Base-by-base conservation (phyloP, 495 filamentous ascomycete species). In the Penicillium maclennaniae region DNA sequence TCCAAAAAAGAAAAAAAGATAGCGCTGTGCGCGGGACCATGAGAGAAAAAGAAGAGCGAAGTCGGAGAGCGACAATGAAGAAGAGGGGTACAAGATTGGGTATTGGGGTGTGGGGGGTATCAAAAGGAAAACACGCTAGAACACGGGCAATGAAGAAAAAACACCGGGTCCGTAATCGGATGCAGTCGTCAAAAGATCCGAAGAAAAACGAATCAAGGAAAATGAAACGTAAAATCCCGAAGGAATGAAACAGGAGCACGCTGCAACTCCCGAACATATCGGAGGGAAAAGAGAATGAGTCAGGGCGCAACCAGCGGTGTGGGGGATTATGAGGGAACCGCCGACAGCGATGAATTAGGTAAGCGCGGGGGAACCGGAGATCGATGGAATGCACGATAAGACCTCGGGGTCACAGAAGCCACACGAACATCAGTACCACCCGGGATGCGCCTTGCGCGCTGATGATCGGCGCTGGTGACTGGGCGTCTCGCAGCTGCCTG, bases 291-390 rank as follows among this genome's bases (percentile, higher is more conserved):
- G n/a, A 20, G 48, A 48, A 55, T 60, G 60, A 65, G 63, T 63
- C 60, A 63, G 46, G 49, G 53, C 20, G 42, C 43, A 65, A 66
- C 36, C 46, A 59, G 60, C 60, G 62, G 62, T 66, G 62, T 45
- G 43, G 50, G 28, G 31, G 49, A 27, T 55, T 57, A 44, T 60
- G 62, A 59, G 43, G 46, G 55, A 64, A 67, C 53, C 63, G 63
- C 61, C 55, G 51, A 55, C 58, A 62, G 55, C 61, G 61, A 57
- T 0, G 28, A 51, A 66, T 67, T 65, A 67, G 58, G 63, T 64
- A 62, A 67, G 63, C 61, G 61, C 63, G 61, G 61, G 63, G 57
- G 37, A 15, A 23, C 10, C 23, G 10, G 23, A 45, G 43, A 37
- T 43, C 45, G 31, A 21, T 41, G 47, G 41, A 43, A 40, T 51